phyloP scores from a whole-genome alignment of 495 filamentous ascomycete genomes.

The Penicilliopsis zonata region DNA sequence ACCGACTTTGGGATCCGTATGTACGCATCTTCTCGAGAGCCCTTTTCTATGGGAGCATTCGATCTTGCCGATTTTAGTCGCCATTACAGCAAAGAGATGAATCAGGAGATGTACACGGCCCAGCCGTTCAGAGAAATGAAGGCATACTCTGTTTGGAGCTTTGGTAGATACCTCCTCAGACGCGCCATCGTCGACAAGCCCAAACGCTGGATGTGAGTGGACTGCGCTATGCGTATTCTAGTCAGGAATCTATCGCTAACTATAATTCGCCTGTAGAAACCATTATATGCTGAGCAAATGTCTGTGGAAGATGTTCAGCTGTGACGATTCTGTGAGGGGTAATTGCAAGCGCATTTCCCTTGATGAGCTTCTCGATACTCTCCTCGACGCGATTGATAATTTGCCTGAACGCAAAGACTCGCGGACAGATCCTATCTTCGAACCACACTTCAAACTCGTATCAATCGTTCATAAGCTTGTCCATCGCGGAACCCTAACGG shows the following conservation, averaged over 20 bases:
- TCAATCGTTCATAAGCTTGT: slow-evolving; percentile 81
- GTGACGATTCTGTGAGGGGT: slow-evolving; percentile 34
- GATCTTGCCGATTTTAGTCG: slow-evolving; percentile 61
- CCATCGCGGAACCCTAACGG: slow-evolving; percentile 16
- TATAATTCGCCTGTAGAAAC: slow-evolving; percentile 35
- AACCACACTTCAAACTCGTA: slow-evolving; percentile 93
- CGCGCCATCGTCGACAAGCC: slow-evolving; percentile 63
- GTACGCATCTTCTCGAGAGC: slow-evolving; percentile 83
- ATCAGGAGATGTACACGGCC: slow-evolving; percentile 61
- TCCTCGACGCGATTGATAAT: slow-evolving; percentile 61
- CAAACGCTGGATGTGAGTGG: slow-evolving; percentile 74
- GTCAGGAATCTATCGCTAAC: too few species aligned
- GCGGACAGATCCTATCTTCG: slow-evolving; percentile 71
- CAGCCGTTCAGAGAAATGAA: slow-evolving; percentile 61
- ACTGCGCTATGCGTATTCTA: background rate
- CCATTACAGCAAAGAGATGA: slow-evolving; percentile 56
- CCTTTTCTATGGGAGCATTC: slow-evolving; percentile 83
- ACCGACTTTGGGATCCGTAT: slow-evolving; percentile 81
- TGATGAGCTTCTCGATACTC: slow-evolving; percentile 51
- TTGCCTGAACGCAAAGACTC: slow-evolving; percentile 73
- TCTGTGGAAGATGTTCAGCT: slow-evolving; percentile 85
- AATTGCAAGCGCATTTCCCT: slow-evolving; percentile 35
- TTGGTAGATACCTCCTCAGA: slow-evolving; percentile 67
- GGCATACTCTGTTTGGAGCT: slow-evolving; percentile 72
- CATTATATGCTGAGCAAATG: slow-evolving; percentile 91